Conservation (phyloP, 73 alveolate genomes). For the Tetrahymena thermophila region DNA sequence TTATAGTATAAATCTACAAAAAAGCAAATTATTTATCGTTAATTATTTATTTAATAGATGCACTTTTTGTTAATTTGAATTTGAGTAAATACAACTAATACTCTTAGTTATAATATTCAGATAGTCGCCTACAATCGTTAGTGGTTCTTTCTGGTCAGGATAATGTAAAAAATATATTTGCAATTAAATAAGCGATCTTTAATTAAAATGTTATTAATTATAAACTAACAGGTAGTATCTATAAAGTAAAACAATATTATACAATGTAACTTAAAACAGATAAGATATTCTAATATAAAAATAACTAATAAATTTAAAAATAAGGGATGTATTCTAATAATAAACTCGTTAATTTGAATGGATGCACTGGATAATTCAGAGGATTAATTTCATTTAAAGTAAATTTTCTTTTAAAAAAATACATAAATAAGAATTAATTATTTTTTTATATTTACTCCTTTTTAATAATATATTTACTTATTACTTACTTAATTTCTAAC, state of each 20-base stretch:
- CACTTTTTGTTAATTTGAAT: background rate
- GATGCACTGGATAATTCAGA: background rate
- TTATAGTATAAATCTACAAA: background rate
- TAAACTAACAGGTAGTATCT: background rate
- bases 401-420: background rate
- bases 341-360: background rate
- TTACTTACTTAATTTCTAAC: too few relatives aligned
- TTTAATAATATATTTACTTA: too few relatives aligned
- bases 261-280: background rate
- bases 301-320: background rate
- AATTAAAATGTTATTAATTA: too few relatives aligned
- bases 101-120: background rate
- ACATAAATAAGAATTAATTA: too few relatives aligned
- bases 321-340: background rate
- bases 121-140: too few relatives aligned
- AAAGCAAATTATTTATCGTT: too few relatives aligned
- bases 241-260: background rate
- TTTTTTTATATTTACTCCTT: too few relatives aligned
- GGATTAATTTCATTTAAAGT: background rate
- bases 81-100: background rate
- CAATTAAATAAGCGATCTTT: too few relatives aligned
- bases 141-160: background rate
- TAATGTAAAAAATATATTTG: background rate
- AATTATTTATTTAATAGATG: background rate
- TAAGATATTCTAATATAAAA: too few relatives aligned